Base-by-base conservation (phyloP, 768 basidiomycete genomes). In the Albatrellus ellisii region DNA sequence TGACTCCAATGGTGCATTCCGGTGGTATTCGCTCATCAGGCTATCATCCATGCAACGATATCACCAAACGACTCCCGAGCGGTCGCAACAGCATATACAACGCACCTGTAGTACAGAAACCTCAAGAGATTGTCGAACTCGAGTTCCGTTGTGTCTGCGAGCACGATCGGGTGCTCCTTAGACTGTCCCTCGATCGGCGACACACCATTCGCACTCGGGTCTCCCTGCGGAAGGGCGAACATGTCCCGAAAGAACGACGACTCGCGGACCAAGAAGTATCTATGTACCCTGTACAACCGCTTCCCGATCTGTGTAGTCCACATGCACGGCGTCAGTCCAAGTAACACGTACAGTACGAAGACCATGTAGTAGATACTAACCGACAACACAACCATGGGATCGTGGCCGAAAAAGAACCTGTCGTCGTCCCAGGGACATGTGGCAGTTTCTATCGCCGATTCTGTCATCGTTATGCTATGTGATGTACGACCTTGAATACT, bases 201-300 rank as follows among this genome's bases (percentile, higher is more conserved):
- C 9, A 11, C 31, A 2, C 41, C 35, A n/a, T n/a, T n/a, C n/a
- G n/a, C n/a, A n/a, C n/a, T n/a, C n/a, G n/a, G n/a, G n/a, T n/a
- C n/a, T n/a, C n/a, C n/a, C 6, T 18, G 10, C 14, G 47, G 24
- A 3, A 45, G 39, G 21, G 25, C 28, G 43, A 45, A 42, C 53
- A 48, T 52, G 34, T 38, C 49, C 41, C n/a, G 38, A 50, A 56
- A 56, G 24, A 49, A 41, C 6, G 32, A 36, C 7, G 54, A 54
- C 29, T 48, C 46, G 2, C 49, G 34, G 10, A 43, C 33, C 10
- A 56, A 43, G 26, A 44, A 46, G 40, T 46, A 38, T 6, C 49
- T 46, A 32, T 50, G 53, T 4, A 56, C 43, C 36, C 50, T 56
- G 45, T 49, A 54, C 9, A 42, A 39, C 4, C 41, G n/a, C 6